These are phyloP conservation scores for Alternaria brassicae DNA, from an alignment of 2,329 filamentous ascomycete species.

Conservation along the genomic window DNA sequence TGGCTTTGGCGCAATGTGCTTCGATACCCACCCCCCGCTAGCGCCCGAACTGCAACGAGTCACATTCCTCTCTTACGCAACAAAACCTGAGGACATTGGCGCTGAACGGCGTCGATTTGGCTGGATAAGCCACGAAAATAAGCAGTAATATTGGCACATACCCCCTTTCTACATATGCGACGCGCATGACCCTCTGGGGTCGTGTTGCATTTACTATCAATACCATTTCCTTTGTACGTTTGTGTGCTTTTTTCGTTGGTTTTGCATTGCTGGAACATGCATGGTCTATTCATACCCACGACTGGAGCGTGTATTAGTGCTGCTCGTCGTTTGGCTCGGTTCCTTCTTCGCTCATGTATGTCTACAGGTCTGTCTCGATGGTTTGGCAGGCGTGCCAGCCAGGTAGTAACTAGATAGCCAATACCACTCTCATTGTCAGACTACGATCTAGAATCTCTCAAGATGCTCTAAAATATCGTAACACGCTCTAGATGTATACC, in stretches of 20 bases:
- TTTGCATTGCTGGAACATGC: constrained; percentile 40
- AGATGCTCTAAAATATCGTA: neutral
- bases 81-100: constrained; percentile 16
- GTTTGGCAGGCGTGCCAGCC: constrained; percentile 11
- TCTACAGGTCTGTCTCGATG: constrained; percentile 7
- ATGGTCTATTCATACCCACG: constrained; percentile 18
- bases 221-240: constrained; percentile 43
- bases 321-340: constrained; percentile 10
- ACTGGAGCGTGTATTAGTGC: constrained; percentile 32
- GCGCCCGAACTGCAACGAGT: constrained; percentile 6
- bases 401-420: constrained; percentile 13
- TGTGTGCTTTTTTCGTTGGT: constrained; percentile 25
- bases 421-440: constrained; percentile 14
- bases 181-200: constrained; percentile 10
- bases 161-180: constrained; percentile 25
- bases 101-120: constrained; percentile 20
- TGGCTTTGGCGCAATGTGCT: constrained; percentile 8
- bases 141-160: constrained; percentile 44
- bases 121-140: constrained; percentile 23
- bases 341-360: constrained; percentile 9
- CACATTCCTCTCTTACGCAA: constrained; percentile 12
- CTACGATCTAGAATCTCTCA: neutral
- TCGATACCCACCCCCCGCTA: constrained; percentile 2
- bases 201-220: constrained; percentile 25
- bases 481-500: neutral